Conservation (phyloP, 139 green algal genomes). For the Chlorella sp. region DNA sequence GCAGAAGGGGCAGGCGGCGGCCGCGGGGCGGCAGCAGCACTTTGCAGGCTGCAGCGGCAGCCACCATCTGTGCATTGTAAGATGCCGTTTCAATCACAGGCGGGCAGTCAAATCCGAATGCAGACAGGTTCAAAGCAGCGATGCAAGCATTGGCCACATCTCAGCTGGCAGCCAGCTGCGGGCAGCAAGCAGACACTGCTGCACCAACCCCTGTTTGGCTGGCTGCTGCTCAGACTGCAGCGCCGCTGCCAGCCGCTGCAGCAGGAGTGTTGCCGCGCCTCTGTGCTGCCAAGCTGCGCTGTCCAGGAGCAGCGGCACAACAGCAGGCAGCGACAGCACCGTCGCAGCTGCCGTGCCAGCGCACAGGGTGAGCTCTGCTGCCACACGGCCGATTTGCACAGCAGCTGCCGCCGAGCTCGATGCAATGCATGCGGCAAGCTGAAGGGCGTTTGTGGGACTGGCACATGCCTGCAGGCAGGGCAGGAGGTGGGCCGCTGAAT, state of each 20-base stretch:
- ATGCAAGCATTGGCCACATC: background rate
- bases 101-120: no score
- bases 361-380: background rate
- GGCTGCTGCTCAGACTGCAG: background rate
- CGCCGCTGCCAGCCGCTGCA: slow-evolving; percentile 9
- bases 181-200: background rate
- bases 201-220: background rate
- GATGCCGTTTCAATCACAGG: no score
- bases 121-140: background rate
- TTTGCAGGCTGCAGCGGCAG: no score
- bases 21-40: no score
- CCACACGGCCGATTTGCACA: background rate
- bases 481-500: background rate
- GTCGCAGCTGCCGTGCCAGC: background rate
- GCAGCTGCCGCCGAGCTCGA: slow-evolving; percentile 2
- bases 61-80: no score
- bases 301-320: background rate
- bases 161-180: background rate
- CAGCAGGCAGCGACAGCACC: background rate
- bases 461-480: background rate
- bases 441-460: background rate
- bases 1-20: background rate
- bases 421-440: slow-evolving; percentile 16
- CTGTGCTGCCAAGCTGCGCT: background rate
- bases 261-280: background rate